Evolutionary conservation across 371 early-diverging fungal species (phyloP).

Genomic region (Actinomortierella wolfii): DNA sequence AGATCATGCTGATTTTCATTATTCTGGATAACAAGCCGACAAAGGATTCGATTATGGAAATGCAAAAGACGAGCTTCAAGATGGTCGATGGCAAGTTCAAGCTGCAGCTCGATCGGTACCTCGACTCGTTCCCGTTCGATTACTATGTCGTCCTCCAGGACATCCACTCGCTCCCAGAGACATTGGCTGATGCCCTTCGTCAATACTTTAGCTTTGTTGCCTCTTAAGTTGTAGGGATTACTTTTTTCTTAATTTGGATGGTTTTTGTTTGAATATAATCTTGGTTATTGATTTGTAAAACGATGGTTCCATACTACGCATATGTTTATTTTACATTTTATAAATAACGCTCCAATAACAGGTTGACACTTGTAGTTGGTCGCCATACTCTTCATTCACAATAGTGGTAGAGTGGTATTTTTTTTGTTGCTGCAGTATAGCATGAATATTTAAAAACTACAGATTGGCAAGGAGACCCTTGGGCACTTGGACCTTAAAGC

Average conservation of each 20-base stretch:
- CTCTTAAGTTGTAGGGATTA: conserved; percentile 3
- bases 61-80: conserved; percentile 85
- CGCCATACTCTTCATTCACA: no score
- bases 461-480: conserved; percentile 53
- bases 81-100: conserved; percentile 66
- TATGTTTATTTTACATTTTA: no score
- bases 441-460: no score
- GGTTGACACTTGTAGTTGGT: no score
- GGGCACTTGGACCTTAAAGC: conserved; percentile 65
- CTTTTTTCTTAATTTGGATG: no score
- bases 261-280: no score
- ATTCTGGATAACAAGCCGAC: conserved; percentile 89
- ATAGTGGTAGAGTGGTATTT: no score
- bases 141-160: conserved; percentile 93
- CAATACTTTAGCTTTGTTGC: conserved; percentile 88
- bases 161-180: conserved; percentile 86
- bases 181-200: conserved; percentile 89
- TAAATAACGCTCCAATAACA: no score
- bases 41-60: conserved; percentile 87
- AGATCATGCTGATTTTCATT: conserved; percentile 95
- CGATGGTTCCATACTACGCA: no score
- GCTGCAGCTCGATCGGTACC: conserved; percentile 83
- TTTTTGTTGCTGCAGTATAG: no score
- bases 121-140: conserved; percentile 98
- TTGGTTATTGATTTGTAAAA: no score